Conservation (phyloP, 805 yeast genomes). For the Torulaspora gathmanii region DNA sequence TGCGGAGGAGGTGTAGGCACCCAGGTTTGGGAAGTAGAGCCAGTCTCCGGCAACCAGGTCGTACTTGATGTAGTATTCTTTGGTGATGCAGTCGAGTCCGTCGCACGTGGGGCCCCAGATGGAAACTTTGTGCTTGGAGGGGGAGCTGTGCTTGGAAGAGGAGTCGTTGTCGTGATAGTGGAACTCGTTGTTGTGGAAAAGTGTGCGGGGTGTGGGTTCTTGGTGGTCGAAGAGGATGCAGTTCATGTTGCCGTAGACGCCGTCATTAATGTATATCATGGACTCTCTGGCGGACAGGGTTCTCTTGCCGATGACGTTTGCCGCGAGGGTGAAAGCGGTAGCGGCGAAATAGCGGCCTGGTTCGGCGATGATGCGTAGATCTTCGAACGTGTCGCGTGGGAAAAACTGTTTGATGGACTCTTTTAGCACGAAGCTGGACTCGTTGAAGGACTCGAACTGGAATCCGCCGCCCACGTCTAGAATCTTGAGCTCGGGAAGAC, state of each 20-base stretch:
- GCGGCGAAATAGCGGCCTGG: conserved; percentile 92
- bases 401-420: conserved; percentile 54
- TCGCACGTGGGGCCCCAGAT: conserved; percentile 99
- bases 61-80: conserved; percentile 47
- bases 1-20: conserved; percentile 92
- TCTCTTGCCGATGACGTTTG: conserved; percentile 83
- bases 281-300: conserved; percentile 39
- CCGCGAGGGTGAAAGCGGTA: conserved; percentile 76
- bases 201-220: conserved; percentile 62
- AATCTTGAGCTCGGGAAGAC: conserved; percentile 41
- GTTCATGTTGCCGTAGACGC: conserved; percentile 92
- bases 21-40: conserved; percentile 76
- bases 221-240: conserved; percentile 93
- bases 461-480: conserved; percentile 96
- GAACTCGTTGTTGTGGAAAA: conserved; percentile 50
- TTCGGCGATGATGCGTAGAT: conserved; percentile 64
- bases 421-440: conserved; percentile 54
- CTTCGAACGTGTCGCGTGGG: conserved; percentile 42
- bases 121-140: conserved; percentile 43
- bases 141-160: conserved; percentile 14
- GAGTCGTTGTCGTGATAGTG: conserved; percentile 38
- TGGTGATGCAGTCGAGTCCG: conserved; percentile 80
- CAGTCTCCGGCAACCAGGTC: conserved; percentile 83
- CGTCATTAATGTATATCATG: conserved; percentile 89
- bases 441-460: conserved; percentile 54